A percentile compares a stretch with the other conserved stretches of the same genome.
These are phyloP conservation scores for Tirmania nivea DNA, from an alignment of 495 filamentous ascomycete species.

Conservation along the genomic window DNA sequence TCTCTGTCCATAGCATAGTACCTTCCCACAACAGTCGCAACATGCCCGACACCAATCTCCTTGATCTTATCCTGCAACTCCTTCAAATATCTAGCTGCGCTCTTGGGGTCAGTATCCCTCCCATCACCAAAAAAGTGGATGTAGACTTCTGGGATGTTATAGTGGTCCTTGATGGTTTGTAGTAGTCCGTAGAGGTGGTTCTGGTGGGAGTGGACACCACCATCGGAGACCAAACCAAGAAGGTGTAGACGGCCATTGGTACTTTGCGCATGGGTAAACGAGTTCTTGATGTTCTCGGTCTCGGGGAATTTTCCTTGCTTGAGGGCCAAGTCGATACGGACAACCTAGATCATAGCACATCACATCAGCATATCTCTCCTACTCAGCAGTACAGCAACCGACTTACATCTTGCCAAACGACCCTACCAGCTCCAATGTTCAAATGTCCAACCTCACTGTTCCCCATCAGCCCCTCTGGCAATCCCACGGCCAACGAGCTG, in stretches of 20 bases:
- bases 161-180: constrained; percentile 62
- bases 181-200: constrained; percentile 74
- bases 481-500: constrained; percentile 81
- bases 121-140: constrained; percentile 99
- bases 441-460: constrained; percentile 96
- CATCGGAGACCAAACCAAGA: constrained; percentile 73
- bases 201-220: constrained; percentile 92
- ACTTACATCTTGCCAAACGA: constrained; percentile 83
- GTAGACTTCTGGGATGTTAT: constrained; percentile 64
- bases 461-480: constrained; percentile 94
- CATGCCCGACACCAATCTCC: constrained; percentile 45
- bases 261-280: constrained; percentile 61
- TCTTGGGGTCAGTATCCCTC: constrained; percentile 93
- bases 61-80: constrained; percentile 53
- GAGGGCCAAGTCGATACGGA: constrained; percentile 86
- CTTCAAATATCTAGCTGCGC: constrained; percentile 64
- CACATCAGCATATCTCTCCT: neutral
- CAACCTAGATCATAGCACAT: constrained; percentile 24
- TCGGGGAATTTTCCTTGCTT: constrained; percentile 68
- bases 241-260: constrained; percentile 84
- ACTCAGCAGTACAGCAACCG: neutral
- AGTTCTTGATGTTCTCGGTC: constrained; percentile 54
- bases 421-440: constrained; percentile 93
- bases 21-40: constrained; percentile 85
- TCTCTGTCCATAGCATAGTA: constrained; percentile 99